These are phyloP conservation scores for Pelargonium nanum DNA, from an alignment of 345 rosid genomes.

Conservation along the genomic window DNA sequence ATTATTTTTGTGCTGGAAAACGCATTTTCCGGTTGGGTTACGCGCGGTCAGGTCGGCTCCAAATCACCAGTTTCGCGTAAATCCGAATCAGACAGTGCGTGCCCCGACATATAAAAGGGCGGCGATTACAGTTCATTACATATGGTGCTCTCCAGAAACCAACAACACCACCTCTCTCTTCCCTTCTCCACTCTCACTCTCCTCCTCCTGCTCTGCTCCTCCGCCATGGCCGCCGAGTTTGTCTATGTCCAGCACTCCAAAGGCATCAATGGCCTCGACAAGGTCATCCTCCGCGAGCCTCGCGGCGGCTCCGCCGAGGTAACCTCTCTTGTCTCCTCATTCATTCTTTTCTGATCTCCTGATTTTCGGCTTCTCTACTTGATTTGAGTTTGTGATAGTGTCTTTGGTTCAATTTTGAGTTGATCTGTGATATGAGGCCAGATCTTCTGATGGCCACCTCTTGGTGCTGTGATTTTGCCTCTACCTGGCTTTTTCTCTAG, in stretches of 20 bases:
- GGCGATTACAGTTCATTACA: too few species aligned
- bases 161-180: neutral
- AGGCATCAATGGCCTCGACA: conserved; percentile 72
- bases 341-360: neutral
- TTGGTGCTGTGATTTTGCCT: neutral
- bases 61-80: too few species aligned
- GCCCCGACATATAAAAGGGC: too few species aligned
- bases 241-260: conserved; percentile 33
- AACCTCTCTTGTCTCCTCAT: neutral
- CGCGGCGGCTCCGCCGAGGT: conserved; percentile 80
- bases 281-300: conserved; percentile 58
- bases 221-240: neutral
- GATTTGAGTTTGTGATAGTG: too few species aligned
- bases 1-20: too few species aligned
- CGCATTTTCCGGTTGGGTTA: too few species aligned
- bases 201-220: neutral
- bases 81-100: too few species aligned
- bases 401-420: too few species aligned
- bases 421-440: too few species aligned
- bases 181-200: neutral
- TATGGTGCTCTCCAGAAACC: neutral
- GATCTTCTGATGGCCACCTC: neutral
- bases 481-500: too few species aligned
- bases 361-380: too few species aligned
- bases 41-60: too few species aligned